Conservation (phyloP, 1,284 basidiomycete species). For the Ustilago loliicola region DNA sequence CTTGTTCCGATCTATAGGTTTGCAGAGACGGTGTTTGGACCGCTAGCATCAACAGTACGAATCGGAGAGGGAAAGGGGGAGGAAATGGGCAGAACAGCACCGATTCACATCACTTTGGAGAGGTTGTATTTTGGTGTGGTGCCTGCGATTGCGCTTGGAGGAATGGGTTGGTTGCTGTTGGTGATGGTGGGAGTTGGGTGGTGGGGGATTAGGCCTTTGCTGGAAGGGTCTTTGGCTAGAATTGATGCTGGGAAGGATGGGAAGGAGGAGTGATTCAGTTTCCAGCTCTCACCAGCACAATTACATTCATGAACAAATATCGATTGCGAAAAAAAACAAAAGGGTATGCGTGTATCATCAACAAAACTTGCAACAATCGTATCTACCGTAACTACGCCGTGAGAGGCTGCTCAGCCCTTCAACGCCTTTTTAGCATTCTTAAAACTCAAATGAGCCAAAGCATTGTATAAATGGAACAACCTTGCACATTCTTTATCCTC, state of each 20-base stretch:
- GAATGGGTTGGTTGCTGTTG: constrained; percentile 4
- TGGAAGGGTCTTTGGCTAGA: constrained; percentile 11
- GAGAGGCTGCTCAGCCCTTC: constrained; percentile 32
- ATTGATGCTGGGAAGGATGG: neutral
- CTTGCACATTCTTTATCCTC: constrained; percentile 71
- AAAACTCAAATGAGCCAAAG: constrained; percentile 71
- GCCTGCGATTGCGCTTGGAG: constrained; percentile 18
- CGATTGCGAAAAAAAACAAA: neutral
- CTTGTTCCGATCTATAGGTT: neutral
- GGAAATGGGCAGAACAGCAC: constrained; percentile 7
- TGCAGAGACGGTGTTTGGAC: constrained; percentile 23
- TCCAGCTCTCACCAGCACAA: neutral
- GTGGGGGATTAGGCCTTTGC: constrained; percentile 8
- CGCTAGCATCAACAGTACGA: neutral
- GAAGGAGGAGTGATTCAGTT: constrained; percentile 7
- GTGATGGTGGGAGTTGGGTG: constrained; percentile 12
- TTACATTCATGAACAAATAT: neutral
- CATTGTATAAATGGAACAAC: constrained; percentile 74
- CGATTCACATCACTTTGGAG: constrained; percentile 42
- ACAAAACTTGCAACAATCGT: neutral
- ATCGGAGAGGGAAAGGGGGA: neutral
- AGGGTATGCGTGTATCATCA: constrained; percentile 12
- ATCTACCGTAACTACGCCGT: no score
- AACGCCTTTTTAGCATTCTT: constrained; percentile 46
- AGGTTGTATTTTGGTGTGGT: constrained; percentile 21